Percentiles rank a stretch among this genome's conserved stretches.
These are phyloP conservation scores for Ambrosiella xylebori DNA, from an alignment of 2,329 filamentous ascomycete species.

Conservation along the genomic window DNA sequence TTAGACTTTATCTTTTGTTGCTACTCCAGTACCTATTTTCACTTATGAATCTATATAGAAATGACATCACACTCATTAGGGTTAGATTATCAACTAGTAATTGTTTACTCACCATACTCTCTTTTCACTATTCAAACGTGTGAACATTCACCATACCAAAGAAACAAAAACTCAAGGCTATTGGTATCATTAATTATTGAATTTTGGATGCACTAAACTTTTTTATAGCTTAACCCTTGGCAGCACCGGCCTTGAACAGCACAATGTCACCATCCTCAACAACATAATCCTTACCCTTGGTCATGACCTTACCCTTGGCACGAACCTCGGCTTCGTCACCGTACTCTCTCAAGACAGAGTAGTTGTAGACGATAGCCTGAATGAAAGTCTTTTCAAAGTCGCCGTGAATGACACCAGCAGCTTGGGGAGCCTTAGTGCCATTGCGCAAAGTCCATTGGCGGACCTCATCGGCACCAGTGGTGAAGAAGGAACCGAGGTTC, in stretches of 20 bases:
- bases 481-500: slow-evolving; percentile 92
- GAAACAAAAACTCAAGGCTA: background rate
- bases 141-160: background rate
- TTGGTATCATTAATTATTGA: slow-evolving; percentile 9
- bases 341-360: slow-evolving; percentile 57
- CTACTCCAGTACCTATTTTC: background rate
- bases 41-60: background rate
- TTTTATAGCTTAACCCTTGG: slow-evolving; percentile 39
- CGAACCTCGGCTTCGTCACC: slow-evolving; percentile 81
- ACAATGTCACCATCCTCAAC: slow-evolving; percentile 69
- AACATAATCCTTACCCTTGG: slow-evolving; percentile 95
- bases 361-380: slow-evolving; percentile 91
- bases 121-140: background rate
- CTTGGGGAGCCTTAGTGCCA: slow-evolving; percentile 92
- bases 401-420: slow-evolving; percentile 92
- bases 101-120: background rate
- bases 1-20: background rate
- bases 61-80: background rate
- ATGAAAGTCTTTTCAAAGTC: slow-evolving; percentile 99
- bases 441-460: slow-evolving; percentile 96
- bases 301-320: slow-evolving; percentile 91
- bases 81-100: background rate
- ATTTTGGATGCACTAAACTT: slow-evolving; percentile 2
- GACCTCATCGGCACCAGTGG: slow-evolving; percentile 85
- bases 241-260: slow-evolving; percentile 78